A percentile compares a stretch with the other conserved stretches of the same genome.
Evolutionary conservation across 2,329 filamentous ascomycete species (phyloP).

Genomic region (Geosmithia flava): DNA sequence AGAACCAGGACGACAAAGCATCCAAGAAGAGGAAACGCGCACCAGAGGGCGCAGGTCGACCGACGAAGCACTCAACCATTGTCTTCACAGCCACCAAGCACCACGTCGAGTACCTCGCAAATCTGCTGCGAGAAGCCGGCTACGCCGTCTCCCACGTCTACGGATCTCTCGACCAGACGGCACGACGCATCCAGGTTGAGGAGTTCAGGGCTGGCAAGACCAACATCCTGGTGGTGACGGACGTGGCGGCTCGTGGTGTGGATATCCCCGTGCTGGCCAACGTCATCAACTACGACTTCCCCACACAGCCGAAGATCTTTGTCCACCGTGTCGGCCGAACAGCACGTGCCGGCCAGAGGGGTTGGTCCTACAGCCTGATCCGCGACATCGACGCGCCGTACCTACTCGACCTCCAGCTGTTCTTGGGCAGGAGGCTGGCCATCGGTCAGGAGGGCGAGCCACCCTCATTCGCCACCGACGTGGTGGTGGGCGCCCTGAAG

Average conservation of each 20-base stretch:
- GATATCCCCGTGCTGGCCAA: constrained; percentile 95
- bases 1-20: constrained; percentile 23
- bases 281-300: constrained; percentile 98
- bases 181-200: constrained; percentile 82
- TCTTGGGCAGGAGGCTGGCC: constrained; percentile 74
- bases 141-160: constrained; percentile 92
- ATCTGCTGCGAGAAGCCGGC: constrained; percentile 66
- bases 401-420: constrained; percentile 84
- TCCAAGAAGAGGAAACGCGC: constrained; percentile 64
- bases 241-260: constrained; percentile 92
- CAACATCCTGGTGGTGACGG: constrained; percentile 89
- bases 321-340: constrained; percentile 94
- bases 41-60: constrained; percentile 46
- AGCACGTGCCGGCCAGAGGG: constrained; percentile 80
- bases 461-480: constrained; percentile 66
- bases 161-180: constrained; percentile 86
- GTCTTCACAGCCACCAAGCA: constrained; percentile 93
- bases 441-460: constrained; percentile 49
- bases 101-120: constrained; percentile 85
- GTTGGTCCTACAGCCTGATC: constrained; percentile 92
- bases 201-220: constrained; percentile 75
- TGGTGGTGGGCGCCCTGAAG: constrained; percentile 67
- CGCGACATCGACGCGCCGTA: constrained; percentile 84
- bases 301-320: constrained; percentile 91
- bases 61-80: constrained; percentile 85